Base-by-base conservation (phyloP, 768 basidiomycete genomes). In the Hypholoma sublateritium region DNA sequence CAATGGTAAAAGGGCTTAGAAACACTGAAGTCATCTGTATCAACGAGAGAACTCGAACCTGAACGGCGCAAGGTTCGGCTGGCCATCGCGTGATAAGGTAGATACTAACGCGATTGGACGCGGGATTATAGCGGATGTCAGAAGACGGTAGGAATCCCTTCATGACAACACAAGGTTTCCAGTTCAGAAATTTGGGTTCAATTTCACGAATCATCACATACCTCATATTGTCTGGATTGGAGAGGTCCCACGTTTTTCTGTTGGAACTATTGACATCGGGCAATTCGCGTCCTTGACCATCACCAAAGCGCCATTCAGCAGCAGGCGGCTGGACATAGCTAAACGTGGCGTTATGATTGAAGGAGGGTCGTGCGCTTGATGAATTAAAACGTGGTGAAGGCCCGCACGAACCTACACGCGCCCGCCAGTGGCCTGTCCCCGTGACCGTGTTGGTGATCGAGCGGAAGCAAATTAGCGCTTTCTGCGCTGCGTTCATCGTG, bases 31-130 rank as follows among this genome's bases (percentile, higher is more conserved):
- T 32, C 22, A 32, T 37, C 13, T n/a, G n/a, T 17, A 12, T 39
- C 35, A 7, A n/a, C 56, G 19, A 57, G 39, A 35, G 35, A 35
- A 37, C 16, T 63, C 69, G 59, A 66, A 84, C 80, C 87, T 88
- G 71, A 87, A 86, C 1, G 85, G 83, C 4, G 87, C 85, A 45
- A 90, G 78, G 70, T 88, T 90, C 17, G 76, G 76, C 14, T 73
- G 63, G 2, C 82, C 84, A 53, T 77, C 69, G 4, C 63, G 56
- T n/a, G 81, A 81, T 39, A 85, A 56, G 7, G 86, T 79, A 12
- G 86, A 87, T 36, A 89, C 80, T 58, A 89, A 80, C 1, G 84
- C 88, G 50, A 89, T 80, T 12, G 88, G 88, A 37, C 89, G 79
- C 17, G 87, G 89, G 12, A 83, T 68, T 54, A 88, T 77, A 8